These are phyloP conservation scores for Fusarium citri DNA, from an alignment of 2,329 filamentous ascomycete genomes.

Conservation along the genomic window DNA sequence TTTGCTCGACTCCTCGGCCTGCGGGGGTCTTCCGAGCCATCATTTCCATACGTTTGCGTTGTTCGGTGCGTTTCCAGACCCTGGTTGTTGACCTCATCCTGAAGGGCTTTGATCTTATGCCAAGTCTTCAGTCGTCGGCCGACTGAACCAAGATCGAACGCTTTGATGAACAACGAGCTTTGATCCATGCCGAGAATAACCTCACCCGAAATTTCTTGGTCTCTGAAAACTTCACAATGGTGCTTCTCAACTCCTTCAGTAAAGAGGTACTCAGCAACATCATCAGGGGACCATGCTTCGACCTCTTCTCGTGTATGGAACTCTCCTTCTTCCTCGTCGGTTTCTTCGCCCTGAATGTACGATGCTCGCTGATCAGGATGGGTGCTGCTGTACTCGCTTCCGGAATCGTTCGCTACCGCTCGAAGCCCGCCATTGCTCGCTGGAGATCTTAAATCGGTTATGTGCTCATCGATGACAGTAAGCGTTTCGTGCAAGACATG, in stretches of 20 bases:
- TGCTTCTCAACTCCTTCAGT: conserved; percentile 85
- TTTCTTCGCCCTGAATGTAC: conserved; percentile 94
- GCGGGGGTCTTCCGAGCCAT: conserved; percentile 66
- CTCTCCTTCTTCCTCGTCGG: conserved; percentile 89
- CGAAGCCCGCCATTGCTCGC: conserved; percentile 64
- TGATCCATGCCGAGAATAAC: conserved; percentile 96
- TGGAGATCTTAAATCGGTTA: conserved; percentile 80
- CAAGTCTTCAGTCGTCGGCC: conserved; percentile 91
- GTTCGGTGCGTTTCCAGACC: conserved; percentile 60
- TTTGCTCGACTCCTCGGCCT: conserved; percentile 66
- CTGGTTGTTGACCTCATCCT: conserved; percentile 80
- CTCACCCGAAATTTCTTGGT: conserved; percentile 96
- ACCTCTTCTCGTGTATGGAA: conserved; percentile 79
- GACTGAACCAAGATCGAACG: conserved; percentile 92
- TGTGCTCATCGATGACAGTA: conserved; percentile 97
- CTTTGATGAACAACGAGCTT: conserved; percentile 93
- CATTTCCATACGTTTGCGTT: conserved; percentile 68
- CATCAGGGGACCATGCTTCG: conserved; percentile 79
- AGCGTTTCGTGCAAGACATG: conserved; percentile 94
- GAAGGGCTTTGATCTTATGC: conserved; percentile 93
- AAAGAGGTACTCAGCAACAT: conserved; percentile 91
- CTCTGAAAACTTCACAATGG: conserved; percentile 93
- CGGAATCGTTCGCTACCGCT: conserved; percentile 75
- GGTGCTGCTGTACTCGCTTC: conserved; percentile 90
- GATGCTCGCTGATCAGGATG: conserved; percentile 81